Evolutionary conservation across 345 rosid species (phyloP), one percentile per base, ranked within the genome.

Genomic region (Pistacia integerrima): DNA sequence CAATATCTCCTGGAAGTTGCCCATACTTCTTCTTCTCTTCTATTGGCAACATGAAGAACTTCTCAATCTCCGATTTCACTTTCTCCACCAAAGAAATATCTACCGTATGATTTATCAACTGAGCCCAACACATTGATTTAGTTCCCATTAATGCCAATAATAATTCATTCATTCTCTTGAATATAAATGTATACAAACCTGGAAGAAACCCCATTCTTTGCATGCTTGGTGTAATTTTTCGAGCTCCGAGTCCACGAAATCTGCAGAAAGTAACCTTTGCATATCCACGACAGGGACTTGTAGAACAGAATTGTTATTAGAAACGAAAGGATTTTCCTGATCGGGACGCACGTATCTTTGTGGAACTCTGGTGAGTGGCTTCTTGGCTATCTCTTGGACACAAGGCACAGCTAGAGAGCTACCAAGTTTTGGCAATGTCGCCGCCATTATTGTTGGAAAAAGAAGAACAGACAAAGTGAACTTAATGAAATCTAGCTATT

Each of bases 191-290:
- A 52, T 4, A 62, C 68, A 14, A 52, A 74, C 83, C 79, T 80
- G 83, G 70, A 76, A 76, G 71, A 80, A 76, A 38, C 83, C 83
- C 83, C 80, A 76, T 0, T 76, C 74, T 58, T 76, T 67, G 71
- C 80, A 80, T 17, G 80, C 80, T 20, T 4, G n/a, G 60, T 73
- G 74, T n/a, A 80, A 51, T 74, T 76, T 80, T 9, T 76, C 64
- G 4, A 76, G 74, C 74, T 72, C 83, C 13, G 69, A 28, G 6
- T 80, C 68, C 41, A 44, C 33, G 48, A 17, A 25, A 12, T 73
- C 79, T 16, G 18, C 38, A 0, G 75, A 62, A 28, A 69, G 59
- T 71, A 80, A 35, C 69, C 41, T 80, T 20, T 36, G 8, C 76
- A 75, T 56, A 51, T 80, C 76, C 56, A 80, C 36, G 68, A 70